Evolutionary conservation across 176 grass and related monocot genomes (phyloP), one percentile per base, ranked within the genome.

Genomic region (Triticum timopheevii): DNA sequence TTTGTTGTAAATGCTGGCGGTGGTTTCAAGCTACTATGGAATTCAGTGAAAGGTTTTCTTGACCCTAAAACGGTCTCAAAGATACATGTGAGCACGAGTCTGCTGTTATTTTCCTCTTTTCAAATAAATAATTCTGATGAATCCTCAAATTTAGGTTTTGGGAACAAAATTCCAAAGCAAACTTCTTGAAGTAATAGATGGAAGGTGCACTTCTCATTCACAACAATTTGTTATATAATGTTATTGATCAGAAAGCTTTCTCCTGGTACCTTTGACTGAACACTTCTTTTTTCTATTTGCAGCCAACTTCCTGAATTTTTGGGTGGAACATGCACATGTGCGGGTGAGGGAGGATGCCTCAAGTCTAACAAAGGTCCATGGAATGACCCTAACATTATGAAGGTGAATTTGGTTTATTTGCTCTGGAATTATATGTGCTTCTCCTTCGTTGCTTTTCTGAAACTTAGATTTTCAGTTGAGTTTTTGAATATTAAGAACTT

Each of bases 21-120:
- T 82, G 96, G 96, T 61, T 98, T 98, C 76, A 98, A 93, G 76
- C 90, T 98, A 69, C 92, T 98, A 56, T 98, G 96, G 96, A 98
- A 89, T 87, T 89, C 96, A 10, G 93, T 98, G 28, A 98, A 95
- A 87, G 92, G 96, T 76, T 98, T 98, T 86, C 96, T 98, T 49
- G 96, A 98, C 82, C 94, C 92, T 20, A 98, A 94, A 92, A 98
- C 96, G 2, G 90, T 86, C 42, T 89, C 93, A 61, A 98, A 98
- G 80, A 98, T 98, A 86, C 93, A 98, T 91, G 96, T 98, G 69
- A 95, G 93, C 67, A 54, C 19, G 58, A 87, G 19, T 69, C 20
- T 25, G 28, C 5, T 76, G 9, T 79, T 84, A 7, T 76, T 76
- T 87, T 49, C 68, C 39, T 76, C 5, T 66, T 39, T 52, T 77